Evolutionary conservation across 192 early-diverging fungal species (phyloP), one percentile per base, ranked within the genome.

Genomic region (Coemansia nantahalensis): DNA sequence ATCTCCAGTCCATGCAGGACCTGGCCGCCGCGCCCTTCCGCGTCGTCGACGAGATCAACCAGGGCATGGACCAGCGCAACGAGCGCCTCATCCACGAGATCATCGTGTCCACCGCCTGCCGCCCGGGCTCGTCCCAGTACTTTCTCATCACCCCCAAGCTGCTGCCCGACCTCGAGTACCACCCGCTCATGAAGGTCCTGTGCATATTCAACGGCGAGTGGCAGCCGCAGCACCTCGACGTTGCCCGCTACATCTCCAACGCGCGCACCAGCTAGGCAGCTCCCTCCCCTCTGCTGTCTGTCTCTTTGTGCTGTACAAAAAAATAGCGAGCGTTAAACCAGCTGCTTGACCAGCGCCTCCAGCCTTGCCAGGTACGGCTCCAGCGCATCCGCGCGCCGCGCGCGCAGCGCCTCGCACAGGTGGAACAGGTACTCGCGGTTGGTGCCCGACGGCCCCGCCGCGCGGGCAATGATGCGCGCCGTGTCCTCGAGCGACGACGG

Each of bases 121-220:
- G 69, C 39, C 54, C 50, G 0, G 81, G 79, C 19, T 64, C 65
- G 39, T 43, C 73, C 3, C 79, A 80, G 64, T 94, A 99, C 57
- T 99, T 99, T 47, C 72, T 99, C 42, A 97, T 99, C 39, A 99
- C 97, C 9, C 97, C 97, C n/a, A 99, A 99, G 68, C 79, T 99
- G 17, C 76, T 99, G n/a, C 88, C 90, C 0, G 87, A 97, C 61
- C 79, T 99, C 8, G 80, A 87, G 30, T 99, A 97, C 69, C 90
- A 95, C 63, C 83, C 87, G 39, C 72, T 82, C 24, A 97, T 97
- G 94, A 86, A 84, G 39, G 85, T 99, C 0, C 78, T 95, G 9
- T 91, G 89, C 53, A 90, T 99, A 28, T 95, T 87, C 67, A 99
- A 97, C 56, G 95, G 97, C 36, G 90, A 92, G 54, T 91, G 87